These are phyloP conservation scores for Stipa capillata DNA, from an alignment of 176 grass and related monocot genomes.

Conservation along the genomic window DNA sequence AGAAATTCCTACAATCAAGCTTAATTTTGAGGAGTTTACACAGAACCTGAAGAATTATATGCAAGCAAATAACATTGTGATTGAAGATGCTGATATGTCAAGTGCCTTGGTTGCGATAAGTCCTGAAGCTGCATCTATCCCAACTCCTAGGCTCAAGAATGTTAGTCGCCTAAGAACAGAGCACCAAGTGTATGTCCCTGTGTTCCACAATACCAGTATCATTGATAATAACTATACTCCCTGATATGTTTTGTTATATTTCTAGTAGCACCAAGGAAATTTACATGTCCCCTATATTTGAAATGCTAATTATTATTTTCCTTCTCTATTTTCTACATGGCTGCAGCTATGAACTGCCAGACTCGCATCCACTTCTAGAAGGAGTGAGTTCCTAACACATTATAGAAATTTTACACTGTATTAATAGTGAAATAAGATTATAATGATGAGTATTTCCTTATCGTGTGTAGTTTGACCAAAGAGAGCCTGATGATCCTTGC, in stretches of 20 bases:
- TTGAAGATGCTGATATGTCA: slow-evolving; percentile 73
- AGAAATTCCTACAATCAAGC: slow-evolving; percentile 76
- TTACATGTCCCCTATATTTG: background rate
- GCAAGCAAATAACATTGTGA: slow-evolving; percentile 68
- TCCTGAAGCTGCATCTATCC: slow-evolving; percentile 59
- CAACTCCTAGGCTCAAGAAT: slow-evolving; percentile 76
- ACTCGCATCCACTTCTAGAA: slow-evolving; percentile 58
- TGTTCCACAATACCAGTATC: background rate
- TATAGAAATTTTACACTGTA: background rate
- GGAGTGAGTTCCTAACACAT: slow-evolving; percentile 40
- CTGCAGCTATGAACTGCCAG: slow-evolving; percentile 76
- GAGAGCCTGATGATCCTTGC: slow-evolving; percentile 69
- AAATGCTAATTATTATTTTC: background rate
- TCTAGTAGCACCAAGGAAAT: background rate
- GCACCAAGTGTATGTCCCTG: slow-evolving; percentile 77
- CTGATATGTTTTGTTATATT: background rate
- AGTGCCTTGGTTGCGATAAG: slow-evolving; percentile 64
- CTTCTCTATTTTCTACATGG: slow-evolving; percentile 11
- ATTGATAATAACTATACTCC: background rate
- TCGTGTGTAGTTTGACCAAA: slow-evolving; percentile 45
- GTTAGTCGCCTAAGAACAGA: slow-evolving; percentile 77
- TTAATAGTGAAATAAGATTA: background rate
- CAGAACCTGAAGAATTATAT: slow-evolving; percentile 70
- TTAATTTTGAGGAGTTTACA: slow-evolving; percentile 67
- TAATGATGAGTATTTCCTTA: slow-evolving; percentile 16